A percentile compares a stretch with the other conserved stretches of the same genome.
These are phyloP conservation scores for Neurospora sp. DNA, from an alignment of 495 filamentous ascomycete species.

Conservation along the genomic window DNA sequence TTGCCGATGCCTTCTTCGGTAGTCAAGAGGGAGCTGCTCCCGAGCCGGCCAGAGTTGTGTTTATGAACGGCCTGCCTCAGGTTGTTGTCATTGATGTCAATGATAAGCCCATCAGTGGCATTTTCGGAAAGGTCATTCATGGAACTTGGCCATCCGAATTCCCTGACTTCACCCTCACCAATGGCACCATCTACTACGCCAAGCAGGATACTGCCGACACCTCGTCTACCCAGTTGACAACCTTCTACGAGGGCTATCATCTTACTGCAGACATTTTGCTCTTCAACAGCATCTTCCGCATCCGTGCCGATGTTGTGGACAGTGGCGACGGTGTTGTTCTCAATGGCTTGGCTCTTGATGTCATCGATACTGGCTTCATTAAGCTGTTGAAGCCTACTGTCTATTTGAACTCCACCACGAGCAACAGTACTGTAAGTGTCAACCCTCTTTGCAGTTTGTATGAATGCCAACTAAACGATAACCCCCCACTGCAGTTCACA, in stretches of 20 bases:
- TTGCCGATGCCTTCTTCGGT: not conserved
- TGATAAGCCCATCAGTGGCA: not conserved
- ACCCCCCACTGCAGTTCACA: not conserved
- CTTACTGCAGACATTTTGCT: not conserved
- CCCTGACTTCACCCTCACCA: not conserved
- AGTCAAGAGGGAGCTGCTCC: not conserved
- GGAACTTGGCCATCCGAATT: not conserved
- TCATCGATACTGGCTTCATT: not conserved
- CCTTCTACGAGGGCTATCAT: not conserved
- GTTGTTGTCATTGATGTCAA: not conserved
- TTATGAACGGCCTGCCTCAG: not conserved
- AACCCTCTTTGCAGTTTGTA: not conserved
- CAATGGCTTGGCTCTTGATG: not conserved
- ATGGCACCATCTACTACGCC: not conserved
- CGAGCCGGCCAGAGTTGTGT: not conserved
- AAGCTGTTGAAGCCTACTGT: not conserved
- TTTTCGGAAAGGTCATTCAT: not conserved
- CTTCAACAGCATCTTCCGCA: not conserved
- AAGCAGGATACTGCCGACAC: not conserved
- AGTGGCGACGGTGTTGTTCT: not conserved
- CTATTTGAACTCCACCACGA: not conserved
- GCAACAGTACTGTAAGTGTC: not conserved
- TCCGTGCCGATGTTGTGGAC: not conserved
- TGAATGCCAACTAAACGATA: not conserved
- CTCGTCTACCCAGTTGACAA: not conserved